These are phyloP conservation scores for Trichoderma gamsii DNA, from an alignment of 495 filamentous ascomycete genomes.

Conservation along the genomic window DNA sequence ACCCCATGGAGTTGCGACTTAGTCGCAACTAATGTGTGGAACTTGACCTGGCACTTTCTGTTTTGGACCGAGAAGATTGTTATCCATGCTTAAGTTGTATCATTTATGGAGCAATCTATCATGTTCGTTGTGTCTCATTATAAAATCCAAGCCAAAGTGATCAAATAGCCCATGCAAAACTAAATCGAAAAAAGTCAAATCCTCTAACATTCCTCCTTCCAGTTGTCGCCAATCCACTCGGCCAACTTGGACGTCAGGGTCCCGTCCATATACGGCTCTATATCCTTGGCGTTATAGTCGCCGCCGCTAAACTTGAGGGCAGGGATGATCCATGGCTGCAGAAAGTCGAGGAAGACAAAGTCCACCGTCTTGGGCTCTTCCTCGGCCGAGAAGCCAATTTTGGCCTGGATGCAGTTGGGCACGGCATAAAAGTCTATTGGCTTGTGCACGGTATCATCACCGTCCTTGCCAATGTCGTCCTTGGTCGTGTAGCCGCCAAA, in stretches of 20 bases:
- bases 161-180: background rate
- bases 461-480: conserved; percentile 78
- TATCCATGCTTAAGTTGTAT: background rate
- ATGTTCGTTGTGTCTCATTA: background rate
- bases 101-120: conserved; percentile 1
- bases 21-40: background rate
- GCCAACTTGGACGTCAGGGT: conserved; percentile 70
- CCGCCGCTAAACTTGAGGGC: conserved; percentile 64
- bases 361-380: conserved; percentile 65
- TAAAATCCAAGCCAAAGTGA: background rate
- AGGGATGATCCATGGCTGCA: conserved; percentile 68
- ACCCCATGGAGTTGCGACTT: background rate
- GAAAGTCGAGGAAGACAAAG: conserved; percentile 85
- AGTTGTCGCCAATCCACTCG: conserved; percentile 73
- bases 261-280: conserved; percentile 58
- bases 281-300: conserved; percentile 52
- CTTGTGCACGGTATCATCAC: conserved; percentile 83
- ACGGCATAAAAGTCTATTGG: conserved; percentile 67
- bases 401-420: conserved; percentile 73
- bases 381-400: conserved; percentile 48
- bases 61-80: background rate
- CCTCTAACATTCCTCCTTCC: conserved; percentile 51
- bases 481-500: conserved; percentile 80
- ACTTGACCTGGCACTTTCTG: background rate
- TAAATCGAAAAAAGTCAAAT: background rate